phyloP scores from a whole-genome alignment of 371 early-diverging fungal genomes.

The Coemansia sp. region DNA sequence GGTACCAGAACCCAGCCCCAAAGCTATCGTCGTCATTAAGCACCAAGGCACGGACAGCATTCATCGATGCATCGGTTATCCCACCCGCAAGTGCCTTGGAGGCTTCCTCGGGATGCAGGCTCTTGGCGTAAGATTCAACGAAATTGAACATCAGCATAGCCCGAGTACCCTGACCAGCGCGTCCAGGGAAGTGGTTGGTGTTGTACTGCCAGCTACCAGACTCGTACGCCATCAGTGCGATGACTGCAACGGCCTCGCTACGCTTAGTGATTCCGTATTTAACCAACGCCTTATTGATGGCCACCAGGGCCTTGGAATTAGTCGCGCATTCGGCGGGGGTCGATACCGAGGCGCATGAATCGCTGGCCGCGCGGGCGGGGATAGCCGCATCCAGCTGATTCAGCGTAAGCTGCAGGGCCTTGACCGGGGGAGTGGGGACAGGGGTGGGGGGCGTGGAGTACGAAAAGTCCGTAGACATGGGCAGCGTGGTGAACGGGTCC shows the following conservation, averaged over 20 bases:
- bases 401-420: background rate
- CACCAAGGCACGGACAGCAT: conserved; percentile 30
- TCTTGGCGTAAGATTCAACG: conserved; percentile 31
- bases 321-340: conserved; percentile 17
- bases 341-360: background rate
- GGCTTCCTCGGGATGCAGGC: conserved; percentile 15
- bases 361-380: conserved; percentile 2
- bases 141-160: conserved; percentile 45
- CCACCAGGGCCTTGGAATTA: conserved; percentile 21
- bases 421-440: background rate
- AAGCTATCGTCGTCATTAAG: conserved; percentile 41
- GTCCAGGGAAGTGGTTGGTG: conserved; percentile 33
- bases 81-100: background rate
- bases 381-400: conserved; percentile 13
- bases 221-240: conserved; percentile 45
- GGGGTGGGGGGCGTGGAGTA: too few species aligned
- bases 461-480: background rate
- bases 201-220: conserved; percentile 46
- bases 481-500: too few species aligned
- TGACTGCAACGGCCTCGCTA: conserved; percentile 34
- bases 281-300: conserved; percentile 28
- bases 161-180: conserved; percentile 40
- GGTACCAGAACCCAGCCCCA: conserved; percentile 43
- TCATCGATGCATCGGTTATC: background rate
- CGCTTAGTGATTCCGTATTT: conserved; percentile 38